phyloP scores from a whole-genome alignment of 345 rosid genomes.

The Citrus maxima region DNA sequence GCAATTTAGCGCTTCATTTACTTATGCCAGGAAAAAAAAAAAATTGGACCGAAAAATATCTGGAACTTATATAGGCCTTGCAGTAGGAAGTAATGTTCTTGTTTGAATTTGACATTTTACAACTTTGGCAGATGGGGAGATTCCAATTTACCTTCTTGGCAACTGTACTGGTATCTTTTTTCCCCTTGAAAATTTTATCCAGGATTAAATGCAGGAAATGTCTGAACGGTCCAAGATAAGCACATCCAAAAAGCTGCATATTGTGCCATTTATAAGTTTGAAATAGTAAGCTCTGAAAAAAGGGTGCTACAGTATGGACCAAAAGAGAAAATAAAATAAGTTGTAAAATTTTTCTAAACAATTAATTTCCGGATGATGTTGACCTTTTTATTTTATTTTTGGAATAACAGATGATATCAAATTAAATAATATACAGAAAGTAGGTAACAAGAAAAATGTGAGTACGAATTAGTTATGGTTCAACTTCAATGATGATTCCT shows the following conservation, averaged over 20 bases:
- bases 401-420: no score
- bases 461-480: background rate
- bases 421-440: background rate
- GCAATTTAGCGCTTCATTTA: constrained; percentile 5
- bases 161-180: constrained; percentile 74
- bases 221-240: constrained; percentile 83
- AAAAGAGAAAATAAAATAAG: no score
- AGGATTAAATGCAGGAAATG: constrained; percentile 67
- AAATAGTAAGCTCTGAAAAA: background rate
- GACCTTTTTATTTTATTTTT: no score
- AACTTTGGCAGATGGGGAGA: background rate
- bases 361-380: background rate
- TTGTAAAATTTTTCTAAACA: background rate
- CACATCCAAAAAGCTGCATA: constrained; percentile 73
- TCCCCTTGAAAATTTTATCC: constrained; percentile 88
- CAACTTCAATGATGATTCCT: background rate
- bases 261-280: background rate
- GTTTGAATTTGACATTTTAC: background rate
- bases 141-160: constrained; percentile 72
- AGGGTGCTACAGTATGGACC: background rate
- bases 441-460: background rate
- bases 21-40: constrained; percentile 2
- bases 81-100: background rate
- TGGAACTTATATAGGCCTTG: background rate
- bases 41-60: background rate